Conservation (phyloP, 2,329 filamentous ascomycete genomes). For the Beauveria rudraprayagi region DNA sequence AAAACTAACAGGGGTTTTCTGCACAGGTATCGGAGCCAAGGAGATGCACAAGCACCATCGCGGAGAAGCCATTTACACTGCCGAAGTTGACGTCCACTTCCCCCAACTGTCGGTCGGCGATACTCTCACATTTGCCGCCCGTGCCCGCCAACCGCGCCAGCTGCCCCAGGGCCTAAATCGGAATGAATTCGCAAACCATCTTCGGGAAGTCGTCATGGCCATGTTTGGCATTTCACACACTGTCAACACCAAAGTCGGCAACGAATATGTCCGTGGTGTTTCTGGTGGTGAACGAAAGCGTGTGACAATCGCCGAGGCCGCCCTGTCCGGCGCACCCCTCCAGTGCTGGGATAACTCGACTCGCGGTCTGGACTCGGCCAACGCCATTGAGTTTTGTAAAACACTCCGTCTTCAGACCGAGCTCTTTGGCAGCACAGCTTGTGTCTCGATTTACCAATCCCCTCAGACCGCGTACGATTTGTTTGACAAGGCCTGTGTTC, state of each 20-base stretch:
- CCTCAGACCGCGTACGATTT: slow-evolving; percentile 56
- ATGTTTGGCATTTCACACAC: slow-evolving; percentile 41
- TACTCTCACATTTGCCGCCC: slow-evolving; percentile 66
- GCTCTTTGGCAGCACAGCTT: slow-evolving; percentile 56
- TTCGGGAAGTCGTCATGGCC: slow-evolving; percentile 40
- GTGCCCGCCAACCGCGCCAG: slow-evolving; percentile 52
- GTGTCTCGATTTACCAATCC: slow-evolving; percentile 68
- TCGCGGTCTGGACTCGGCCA: slow-evolving; percentile 65
- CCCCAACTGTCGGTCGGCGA: slow-evolving; percentile 66
- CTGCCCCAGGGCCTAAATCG: slow-evolving; percentile 47
- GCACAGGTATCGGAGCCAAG: slow-evolving; percentile 48
- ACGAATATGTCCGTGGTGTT: slow-evolving; percentile 68
- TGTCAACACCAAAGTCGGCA: slow-evolving; percentile 63
- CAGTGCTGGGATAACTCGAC: slow-evolving; percentile 67
- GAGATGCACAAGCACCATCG: slow-evolving; percentile 68
- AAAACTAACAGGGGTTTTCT: not conserved
- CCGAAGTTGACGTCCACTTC: slow-evolving; percentile 73
- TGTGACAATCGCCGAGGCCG: slow-evolving; percentile 55
- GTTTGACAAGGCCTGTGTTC: slow-evolving; percentile 51
- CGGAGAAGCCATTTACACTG: slow-evolving; percentile 76
- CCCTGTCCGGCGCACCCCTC: slow-evolving; percentile 50
- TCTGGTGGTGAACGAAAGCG: slow-evolving; percentile 66
- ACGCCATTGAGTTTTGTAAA: slow-evolving; percentile 67
- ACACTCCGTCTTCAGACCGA: slow-evolving; percentile 61
- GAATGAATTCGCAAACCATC: slow-evolving; percentile 45